Conservation (phyloP, 2,329 filamentous ascomycete species). For the Clonostachys byssicola region DNA sequence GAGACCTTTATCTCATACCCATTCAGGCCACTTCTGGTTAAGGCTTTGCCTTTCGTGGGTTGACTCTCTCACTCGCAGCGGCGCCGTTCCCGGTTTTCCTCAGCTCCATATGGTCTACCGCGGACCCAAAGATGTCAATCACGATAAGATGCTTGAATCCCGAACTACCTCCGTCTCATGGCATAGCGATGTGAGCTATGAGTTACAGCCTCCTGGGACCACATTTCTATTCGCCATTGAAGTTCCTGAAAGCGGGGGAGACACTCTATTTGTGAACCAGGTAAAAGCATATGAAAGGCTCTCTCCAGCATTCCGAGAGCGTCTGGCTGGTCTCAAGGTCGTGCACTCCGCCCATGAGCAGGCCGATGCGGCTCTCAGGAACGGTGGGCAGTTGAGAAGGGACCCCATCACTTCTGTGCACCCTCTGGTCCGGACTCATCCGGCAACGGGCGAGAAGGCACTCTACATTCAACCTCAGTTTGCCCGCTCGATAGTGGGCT, state of each 20-base stretch:
- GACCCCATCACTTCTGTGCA: conserved; percentile 62
- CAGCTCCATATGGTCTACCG: too few relatives aligned
- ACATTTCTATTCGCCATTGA: conserved; percentile 30
- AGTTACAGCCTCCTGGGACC: conserved; percentile 33
- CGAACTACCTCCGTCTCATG: conserved; percentile 29
- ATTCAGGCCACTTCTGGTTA: conserved; percentile 43
- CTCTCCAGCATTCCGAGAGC: conserved; percentile 68
- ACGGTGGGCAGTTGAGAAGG: conserved; percentile 65
- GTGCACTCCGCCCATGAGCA: conserved; percentile 76
- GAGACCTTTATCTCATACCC: conserved; percentile 66
- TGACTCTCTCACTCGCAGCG: too few relatives aligned
- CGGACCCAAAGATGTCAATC: conserved; percentile 22
- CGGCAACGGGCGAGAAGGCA: conserved; percentile 79
- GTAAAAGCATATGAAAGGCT: conserved; percentile 73
- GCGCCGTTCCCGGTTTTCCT: too few relatives aligned
- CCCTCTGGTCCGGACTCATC: conserved; percentile 71
- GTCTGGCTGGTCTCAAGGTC: conserved; percentile 71
- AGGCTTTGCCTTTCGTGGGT: too few relatives aligned
- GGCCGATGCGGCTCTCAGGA: conserved; percentile 25
- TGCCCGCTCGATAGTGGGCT: conserved; percentile 74
- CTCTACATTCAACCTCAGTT: conserved; percentile 82
- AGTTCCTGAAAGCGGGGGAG: conserved; percentile 46
- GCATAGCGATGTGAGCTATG: conserved; percentile 36
- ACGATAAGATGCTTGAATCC: conserved; percentile 29
- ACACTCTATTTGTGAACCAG: conserved; percentile 73